A percentile compares a stretch with the other conserved stretches of the same genome.
Conservation (phyloP, 805 yeast genomes). For the Metschnikowia gruessii region DNA sequence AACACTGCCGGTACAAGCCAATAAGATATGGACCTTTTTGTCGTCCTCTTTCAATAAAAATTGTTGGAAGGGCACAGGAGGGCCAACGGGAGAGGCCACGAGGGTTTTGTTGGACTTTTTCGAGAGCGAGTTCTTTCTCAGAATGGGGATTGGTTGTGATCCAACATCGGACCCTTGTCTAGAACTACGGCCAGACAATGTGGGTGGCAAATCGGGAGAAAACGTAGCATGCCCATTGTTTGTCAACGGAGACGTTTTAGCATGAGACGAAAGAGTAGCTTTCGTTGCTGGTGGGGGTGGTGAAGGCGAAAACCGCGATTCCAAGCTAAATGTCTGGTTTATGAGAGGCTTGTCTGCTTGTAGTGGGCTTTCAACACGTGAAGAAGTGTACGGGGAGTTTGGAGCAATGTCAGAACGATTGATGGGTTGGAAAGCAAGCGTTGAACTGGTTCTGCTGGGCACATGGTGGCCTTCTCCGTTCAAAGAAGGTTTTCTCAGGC, state of each 20-base stretch:
- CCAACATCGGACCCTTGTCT: constrained; percentile 17
- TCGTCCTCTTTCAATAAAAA: constrained; percentile 69
- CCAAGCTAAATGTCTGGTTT: constrained; percentile 3
- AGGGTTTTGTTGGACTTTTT: constrained; percentile 48
- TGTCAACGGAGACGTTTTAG: constrained; percentile 7
- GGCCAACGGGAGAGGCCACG: constrained; percentile 53
- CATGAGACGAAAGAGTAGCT: background rate
- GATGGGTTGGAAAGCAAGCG: constrained; percentile 10
- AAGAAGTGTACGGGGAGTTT: background rate
- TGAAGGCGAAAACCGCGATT: constrained; percentile 12
- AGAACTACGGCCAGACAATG: constrained; percentile 12
- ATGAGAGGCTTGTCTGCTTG: constrained; percentile 3
- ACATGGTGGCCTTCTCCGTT: constrained; percentile 8
- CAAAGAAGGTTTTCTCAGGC: constrained; percentile 13
- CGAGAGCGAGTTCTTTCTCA: constrained; percentile 18
- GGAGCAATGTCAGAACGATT: background rate
- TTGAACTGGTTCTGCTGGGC: constrained; percentile 11
- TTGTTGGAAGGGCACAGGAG: constrained; percentile 72
- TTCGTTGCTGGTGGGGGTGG: constrained; percentile 13
- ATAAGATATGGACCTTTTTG: constrained; percentile 78
- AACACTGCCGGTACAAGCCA: constrained; percentile 95
- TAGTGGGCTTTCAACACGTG: constrained; percentile 13
- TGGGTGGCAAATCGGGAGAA: constrained; percentile 10
- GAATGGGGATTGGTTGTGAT: constrained; percentile 14
- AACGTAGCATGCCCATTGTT: constrained; percentile 8